Conservation (phyloP, 2,329 filamentous ascomycete species). For the Blastomyces percursus region DNA sequence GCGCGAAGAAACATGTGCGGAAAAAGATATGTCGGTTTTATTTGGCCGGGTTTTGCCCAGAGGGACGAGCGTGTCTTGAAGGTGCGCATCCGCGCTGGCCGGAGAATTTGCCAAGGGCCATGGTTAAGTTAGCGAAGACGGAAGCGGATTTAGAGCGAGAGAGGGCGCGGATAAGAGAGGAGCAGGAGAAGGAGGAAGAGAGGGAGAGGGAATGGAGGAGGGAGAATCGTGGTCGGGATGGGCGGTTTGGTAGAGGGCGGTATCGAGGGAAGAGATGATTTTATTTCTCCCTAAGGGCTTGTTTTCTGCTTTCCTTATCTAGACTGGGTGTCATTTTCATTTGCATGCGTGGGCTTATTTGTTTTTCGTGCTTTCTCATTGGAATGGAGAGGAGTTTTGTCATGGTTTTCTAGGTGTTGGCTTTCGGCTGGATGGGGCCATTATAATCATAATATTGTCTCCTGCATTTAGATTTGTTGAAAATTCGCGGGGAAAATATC, state of each 20-base stretch:
- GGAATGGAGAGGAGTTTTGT: neutral
- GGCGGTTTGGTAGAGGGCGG: constrained; percentile 31
- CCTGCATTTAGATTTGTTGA: neutral
- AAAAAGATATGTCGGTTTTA: constrained; percentile 74
- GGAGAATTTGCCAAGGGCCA: constrained; percentile 51
- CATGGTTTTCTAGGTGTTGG: neutral
- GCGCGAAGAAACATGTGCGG: constrained; percentile 79
- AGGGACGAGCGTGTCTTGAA: constrained; percentile 62
- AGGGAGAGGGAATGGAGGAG: constrained; percentile 44
- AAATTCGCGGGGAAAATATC: neutral
- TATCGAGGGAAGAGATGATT: constrained; percentile 37
- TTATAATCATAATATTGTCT: neutral
- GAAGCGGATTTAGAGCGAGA: constrained; percentile 56
- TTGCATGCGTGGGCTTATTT: neutral
- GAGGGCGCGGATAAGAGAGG: constrained; percentile 44
- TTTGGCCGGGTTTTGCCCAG: constrained; percentile 87
- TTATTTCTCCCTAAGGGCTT: neutral
- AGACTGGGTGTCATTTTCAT: neutral
- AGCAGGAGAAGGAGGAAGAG: constrained; percentile 47
- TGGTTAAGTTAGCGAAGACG: constrained; percentile 57
- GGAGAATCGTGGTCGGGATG: constrained; percentile 41
- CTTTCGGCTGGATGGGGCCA: neutral
- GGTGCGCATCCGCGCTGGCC: constrained; percentile 74
- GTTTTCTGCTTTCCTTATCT: neutral
- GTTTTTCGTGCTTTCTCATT: neutral